A percentile compares a stretch with the other conserved stretches of the same genome.
Conservation (phyloP, 306 rosid species). For the Medicago arabica region DNA sequence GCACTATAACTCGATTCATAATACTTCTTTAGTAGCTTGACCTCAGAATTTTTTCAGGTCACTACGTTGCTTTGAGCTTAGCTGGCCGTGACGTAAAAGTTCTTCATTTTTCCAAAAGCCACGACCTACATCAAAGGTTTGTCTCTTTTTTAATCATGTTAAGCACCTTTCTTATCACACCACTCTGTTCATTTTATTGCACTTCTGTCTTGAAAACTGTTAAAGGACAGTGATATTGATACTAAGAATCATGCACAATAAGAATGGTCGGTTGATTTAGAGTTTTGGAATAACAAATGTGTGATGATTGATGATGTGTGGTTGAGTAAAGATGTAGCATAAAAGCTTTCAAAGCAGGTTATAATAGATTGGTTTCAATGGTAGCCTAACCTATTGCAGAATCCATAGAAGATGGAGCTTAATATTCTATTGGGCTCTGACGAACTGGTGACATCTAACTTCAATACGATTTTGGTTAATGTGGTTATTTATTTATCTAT, state of each 20-base stretch:
- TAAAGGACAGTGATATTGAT: conserved; percentile 14
- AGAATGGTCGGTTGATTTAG: conserved; percentile 8
- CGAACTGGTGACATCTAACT: conserved; percentile 18
- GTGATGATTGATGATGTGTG: conserved; percentile 28
- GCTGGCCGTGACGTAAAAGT: conserved; percentile 86
- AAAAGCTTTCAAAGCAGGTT: not conserved
- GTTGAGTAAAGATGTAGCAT: not conserved
- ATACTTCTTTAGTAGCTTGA: conserved; percentile 38
- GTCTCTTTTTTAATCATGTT: conserved; percentile 41
- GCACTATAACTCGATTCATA: not conserved
- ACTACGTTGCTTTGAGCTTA: conserved; percentile 80
- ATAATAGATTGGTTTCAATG: conserved; percentile 11
- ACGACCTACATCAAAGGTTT: conserved; percentile 69
- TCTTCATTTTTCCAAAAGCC: conserved; percentile 82
- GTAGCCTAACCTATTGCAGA: conserved; percentile 9
- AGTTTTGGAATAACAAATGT: not conserved
- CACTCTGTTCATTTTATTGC: conserved; percentile 6
- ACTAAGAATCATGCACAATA: conserved; percentile 13
- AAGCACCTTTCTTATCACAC: not conserved
- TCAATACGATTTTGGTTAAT: conserved; percentile 18
- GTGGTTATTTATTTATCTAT: conserved; percentile 11
- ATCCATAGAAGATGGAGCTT: conserved; percentile 13
- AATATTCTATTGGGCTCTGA: not conserved
- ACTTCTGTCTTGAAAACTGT: not conserved
- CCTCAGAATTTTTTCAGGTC: conserved; percentile 60